Evolutionary conservation across 768 basidiomycete species (phyloP).

Genomic region (Auriscalpium microsporum): DNA sequence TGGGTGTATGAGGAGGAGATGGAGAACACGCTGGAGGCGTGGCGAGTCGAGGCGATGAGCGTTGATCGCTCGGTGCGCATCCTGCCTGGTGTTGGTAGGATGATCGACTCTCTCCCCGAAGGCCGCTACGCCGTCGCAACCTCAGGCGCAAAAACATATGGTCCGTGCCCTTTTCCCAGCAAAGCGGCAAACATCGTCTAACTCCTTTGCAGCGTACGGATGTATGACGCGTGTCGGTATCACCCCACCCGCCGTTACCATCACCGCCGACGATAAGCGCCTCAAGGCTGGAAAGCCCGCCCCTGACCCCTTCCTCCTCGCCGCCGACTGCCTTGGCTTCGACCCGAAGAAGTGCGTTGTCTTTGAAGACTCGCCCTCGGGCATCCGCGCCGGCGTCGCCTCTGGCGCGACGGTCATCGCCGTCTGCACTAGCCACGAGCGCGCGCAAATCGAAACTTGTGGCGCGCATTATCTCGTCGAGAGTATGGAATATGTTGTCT

Average conservation of each 20-base stretch:
- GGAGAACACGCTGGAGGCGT: constrained; percentile 31
- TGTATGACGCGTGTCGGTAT: constrained; percentile 67
- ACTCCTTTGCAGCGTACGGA: constrained; percentile 39
- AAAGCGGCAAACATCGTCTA: constrained; percentile 3
- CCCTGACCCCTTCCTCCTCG: constrained; percentile 57
- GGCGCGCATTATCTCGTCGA: constrained; percentile 49
- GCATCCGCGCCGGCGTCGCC: constrained; percentile 62
- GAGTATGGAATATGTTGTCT: constrained; percentile 41
- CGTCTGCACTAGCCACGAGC: constrained; percentile 63
- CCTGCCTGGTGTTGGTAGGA: constrained; percentile 56
- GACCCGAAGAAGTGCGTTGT: constrained; percentile 58
- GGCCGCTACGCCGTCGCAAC: constrained; percentile 69
- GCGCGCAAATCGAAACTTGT: constrained; percentile 43
- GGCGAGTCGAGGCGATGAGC: constrained; percentile 46
- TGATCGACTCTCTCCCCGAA: constrained; percentile 58
- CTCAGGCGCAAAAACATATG: constrained; percentile 64
- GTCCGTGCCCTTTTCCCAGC: constrained; percentile 25
- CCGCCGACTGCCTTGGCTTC: constrained; percentile 49
- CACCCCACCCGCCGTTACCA: constrained; percentile 55
- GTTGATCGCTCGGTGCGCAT: constrained; percentile 62
- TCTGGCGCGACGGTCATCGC: constrained; percentile 70
- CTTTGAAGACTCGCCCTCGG: constrained; percentile 63
- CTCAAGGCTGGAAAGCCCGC: constrained; percentile 59
- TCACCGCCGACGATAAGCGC: constrained; percentile 71
- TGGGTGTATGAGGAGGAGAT: neutral